Percentiles rank a stretch among this genome's conserved stretches.
phyloP scores from a whole-genome alignment of 768 basidiomycete genomes.

The Hypholoma sublateritium region DNA sequence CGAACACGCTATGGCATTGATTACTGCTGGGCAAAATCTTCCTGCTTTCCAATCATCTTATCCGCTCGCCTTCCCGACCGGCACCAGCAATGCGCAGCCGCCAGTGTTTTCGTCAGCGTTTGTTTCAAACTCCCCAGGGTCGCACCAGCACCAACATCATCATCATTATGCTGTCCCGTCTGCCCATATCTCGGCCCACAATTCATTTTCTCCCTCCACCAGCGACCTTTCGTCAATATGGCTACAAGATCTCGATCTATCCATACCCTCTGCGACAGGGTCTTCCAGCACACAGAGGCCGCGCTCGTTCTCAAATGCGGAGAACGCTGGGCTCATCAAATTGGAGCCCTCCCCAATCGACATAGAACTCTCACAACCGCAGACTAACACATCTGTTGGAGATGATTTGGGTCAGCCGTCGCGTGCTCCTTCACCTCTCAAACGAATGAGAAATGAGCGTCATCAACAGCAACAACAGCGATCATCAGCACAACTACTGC shows the following conservation, averaged over 20 bases:
- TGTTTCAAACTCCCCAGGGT: slow-evolving; percentile 1
- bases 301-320: slow-evolving; percentile 3
- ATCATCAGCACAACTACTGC: slow-evolving; percentile 16
- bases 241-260: slow-evolving; percentile 43
- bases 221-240: slow-evolving; percentile 62
- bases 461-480: not conserved
- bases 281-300: not conserved
- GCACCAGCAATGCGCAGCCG: slow-evolving; percentile 25
- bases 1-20: slow-evolving; percentile 57
- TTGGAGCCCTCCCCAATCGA: slow-evolving; percentile 28
- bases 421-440: slow-evolving; percentile 13
- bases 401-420: not conserved
- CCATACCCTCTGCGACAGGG: slow-evolving; percentile 3
- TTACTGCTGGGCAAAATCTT: slow-evolving; percentile 39
- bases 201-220: slow-evolving; percentile 50
- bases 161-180: slow-evolving; percentile 34
- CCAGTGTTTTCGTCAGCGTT: slow-evolving; percentile 1
- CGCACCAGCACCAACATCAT: slow-evolving; percentile 26
- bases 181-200: slow-evolving; percentile 34
- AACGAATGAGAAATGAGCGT: not conserved
- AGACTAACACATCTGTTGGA: slow-evolving; percentile 3
- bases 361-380: slow-evolving; percentile 9
- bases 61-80: slow-evolving; percentile 26
- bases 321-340: slow-evolving; percentile 26
- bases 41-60: slow-evolving; percentile 37